These are phyloP conservation scores for Linum trigynum DNA, from an alignment of 345 rosid species.

Conservation along the genomic window DNA sequence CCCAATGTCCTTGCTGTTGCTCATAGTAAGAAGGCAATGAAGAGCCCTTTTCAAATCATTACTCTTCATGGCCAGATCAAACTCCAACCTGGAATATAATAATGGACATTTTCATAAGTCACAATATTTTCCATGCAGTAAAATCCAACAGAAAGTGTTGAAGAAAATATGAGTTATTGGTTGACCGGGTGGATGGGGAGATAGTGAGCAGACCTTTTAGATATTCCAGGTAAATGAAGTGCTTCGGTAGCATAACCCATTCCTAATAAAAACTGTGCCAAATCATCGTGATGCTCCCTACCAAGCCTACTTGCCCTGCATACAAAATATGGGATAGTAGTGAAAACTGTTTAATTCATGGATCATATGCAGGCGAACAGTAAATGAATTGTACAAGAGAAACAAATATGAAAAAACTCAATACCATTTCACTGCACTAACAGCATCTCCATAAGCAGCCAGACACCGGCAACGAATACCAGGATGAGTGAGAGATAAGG, in stretches of 20 bases:
- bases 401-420: neutral
- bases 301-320: slow-evolving; percentile 98
- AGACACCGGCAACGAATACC: slow-evolving; percentile 95
- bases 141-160: too few species aligned
- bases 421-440: slow-evolving; percentile 97
- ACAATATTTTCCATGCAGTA: neutral
- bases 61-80: slow-evolving; percentile 97
- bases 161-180: neutral
- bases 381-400: neutral
- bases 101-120: neutral
- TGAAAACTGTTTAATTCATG: neutral
- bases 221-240: slow-evolving; percentile 98
- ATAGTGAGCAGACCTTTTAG: slow-evolving; percentile 56
- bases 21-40: slow-evolving; percentile 91
- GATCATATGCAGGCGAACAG: slow-evolving; percentile 3
- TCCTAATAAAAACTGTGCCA: slow-evolving; percentile 94
- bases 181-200: neutral
- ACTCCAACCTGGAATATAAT: slow-evolving; percentile 58
- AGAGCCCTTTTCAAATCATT: slow-evolving; percentile 98
- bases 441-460: slow-evolving; percentile 97
- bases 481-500: slow-evolving; percentile 92
- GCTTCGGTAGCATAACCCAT: slow-evolving; percentile 99
- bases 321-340: slow-evolving; percentile 17
- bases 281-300: slow-evolving; percentile 97
- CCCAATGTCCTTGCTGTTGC: slow-evolving; percentile 91